These are phyloP conservation scores for Coemansia sp. DNA, from an alignment of 192 early-diverging fungal genomes.

Conservation along the genomic window DNA sequence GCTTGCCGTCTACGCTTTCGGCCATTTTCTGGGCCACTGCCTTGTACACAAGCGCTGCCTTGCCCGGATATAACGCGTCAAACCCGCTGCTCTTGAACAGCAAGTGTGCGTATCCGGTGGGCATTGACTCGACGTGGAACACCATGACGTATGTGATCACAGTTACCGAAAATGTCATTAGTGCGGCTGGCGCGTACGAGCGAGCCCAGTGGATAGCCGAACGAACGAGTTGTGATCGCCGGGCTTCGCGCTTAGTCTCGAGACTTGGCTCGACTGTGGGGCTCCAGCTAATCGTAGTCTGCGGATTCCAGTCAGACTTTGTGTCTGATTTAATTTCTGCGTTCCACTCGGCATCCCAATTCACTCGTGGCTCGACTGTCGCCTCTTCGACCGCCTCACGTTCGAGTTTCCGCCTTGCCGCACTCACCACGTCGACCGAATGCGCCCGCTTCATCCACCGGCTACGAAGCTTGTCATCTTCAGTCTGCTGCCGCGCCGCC, in stretches of 20 bases:
- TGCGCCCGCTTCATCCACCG: conserved; percentile 37
- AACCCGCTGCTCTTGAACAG: conserved; percentile 46
- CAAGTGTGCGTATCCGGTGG: conserved; percentile 60
- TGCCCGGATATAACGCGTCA: conserved; percentile 26
- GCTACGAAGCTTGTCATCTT: conserved; percentile 27
- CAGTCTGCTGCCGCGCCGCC: conserved; percentile 28
- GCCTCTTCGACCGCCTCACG: not conserved
- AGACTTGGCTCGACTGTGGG: conserved; percentile 17
- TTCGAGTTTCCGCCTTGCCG: not conserved
- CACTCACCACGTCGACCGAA: conserved; percentile 11
- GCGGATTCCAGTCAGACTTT: not conserved
- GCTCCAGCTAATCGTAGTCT: conserved; percentile 17
- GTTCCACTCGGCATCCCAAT: not conserved
- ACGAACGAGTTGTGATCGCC: not conserved
- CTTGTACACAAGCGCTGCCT: conserved; percentile 11
- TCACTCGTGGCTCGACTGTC: not conserved
- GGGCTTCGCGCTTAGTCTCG: conserved; percentile 13
- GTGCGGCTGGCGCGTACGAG: conserved; percentile 30
- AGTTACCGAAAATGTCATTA: conserved; percentile 29
- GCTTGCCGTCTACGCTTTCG: not conserved
- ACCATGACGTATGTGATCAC: conserved; percentile 55
- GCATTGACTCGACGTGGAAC: conserved; percentile 59
- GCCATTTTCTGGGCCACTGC: conserved; percentile 14
- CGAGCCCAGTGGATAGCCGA: conserved; percentile 9
- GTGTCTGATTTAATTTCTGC: not conserved